Conservation (phyloP, 2,329 filamentous ascomycete genomes). For the Talaromyces sp. region DNA sequence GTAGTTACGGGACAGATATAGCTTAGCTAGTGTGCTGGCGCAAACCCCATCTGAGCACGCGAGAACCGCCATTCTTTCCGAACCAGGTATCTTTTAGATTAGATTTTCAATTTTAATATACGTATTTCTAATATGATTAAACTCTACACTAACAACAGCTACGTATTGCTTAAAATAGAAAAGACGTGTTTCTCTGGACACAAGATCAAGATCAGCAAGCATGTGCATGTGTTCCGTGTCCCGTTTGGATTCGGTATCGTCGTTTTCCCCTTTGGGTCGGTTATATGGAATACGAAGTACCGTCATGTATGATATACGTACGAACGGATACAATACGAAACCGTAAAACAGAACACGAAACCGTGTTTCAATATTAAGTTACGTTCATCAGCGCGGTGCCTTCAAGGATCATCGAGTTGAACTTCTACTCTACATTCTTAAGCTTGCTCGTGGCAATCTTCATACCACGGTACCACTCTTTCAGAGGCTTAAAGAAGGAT, state of each 20-base stretch:
- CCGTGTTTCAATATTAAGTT: neutral
- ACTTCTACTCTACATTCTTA: neutral
- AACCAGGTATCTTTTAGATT: neutral
- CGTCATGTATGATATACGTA: neutral
- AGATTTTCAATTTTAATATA: neutral
- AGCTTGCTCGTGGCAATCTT: neutral
- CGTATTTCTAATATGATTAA: neutral
- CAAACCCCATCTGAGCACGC: neutral
- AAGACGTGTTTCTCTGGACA: neutral
- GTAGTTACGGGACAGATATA: neutral
- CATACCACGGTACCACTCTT: neutral
- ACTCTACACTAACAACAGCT: neutral
- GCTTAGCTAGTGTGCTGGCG: neutral
- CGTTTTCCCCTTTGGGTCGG: neutral
- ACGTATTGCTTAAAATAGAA: conserved; percentile 1
- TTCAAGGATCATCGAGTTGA: neutral
- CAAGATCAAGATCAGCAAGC: neutral
- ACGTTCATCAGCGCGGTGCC: neutral
- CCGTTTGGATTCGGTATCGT: neutral
- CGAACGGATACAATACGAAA: neutral
- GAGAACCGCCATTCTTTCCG: neutral
- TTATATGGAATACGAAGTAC: neutral
- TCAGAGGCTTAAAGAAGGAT: neutral
- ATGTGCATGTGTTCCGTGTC: neutral
- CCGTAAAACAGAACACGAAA: neutral